Percentiles rank a stretch among this genome's conserved stretches.
These are phyloP conservation scores for Acmispon strigosus DNA, from an alignment of 306 rosid species.

Conservation along the genomic window DNA sequence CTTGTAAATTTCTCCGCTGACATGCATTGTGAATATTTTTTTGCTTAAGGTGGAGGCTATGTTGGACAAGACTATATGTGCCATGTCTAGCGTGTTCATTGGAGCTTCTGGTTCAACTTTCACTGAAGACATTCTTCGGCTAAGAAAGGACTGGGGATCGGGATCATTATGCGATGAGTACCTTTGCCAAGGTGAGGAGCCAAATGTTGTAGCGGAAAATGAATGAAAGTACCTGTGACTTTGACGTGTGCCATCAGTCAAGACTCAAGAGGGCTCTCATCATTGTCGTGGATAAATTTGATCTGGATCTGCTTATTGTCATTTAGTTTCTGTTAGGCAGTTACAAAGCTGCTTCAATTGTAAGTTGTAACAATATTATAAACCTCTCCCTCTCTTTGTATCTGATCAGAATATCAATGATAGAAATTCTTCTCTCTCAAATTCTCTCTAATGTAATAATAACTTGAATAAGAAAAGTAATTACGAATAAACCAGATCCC, in stretches of 20 bases:
- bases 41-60: constrained; percentile 84
- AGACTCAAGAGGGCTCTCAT: not conserved
- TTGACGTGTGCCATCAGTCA: not conserved
- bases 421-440: no score
- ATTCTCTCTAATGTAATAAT: no score
- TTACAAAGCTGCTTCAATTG: no score
- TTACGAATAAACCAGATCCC: no score
- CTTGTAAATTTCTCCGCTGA: constrained; percentile 1
- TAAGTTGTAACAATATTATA: no score
- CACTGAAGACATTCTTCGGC: constrained; percentile 89
- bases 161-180: constrained; percentile 84
- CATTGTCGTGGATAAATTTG: not conserved
- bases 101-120: constrained; percentile 97
- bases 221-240: constrained; percentile 38
- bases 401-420: no score
- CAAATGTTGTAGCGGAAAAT: constrained; percentile 66
- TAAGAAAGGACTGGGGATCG: constrained; percentile 85
- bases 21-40: constrained; percentile 12
- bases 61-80: constrained; percentile 97
- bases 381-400: no score
- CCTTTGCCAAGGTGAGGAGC: constrained; percentile 92
- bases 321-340: no score
- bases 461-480: no score
- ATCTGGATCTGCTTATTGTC: no score
- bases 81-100: constrained; percentile 79